Evolutionary conservation across 192 early-diverging fungal species (phyloP), one percentile per base, ranked within the genome.

Genomic region (Coemansia sp.): DNA sequence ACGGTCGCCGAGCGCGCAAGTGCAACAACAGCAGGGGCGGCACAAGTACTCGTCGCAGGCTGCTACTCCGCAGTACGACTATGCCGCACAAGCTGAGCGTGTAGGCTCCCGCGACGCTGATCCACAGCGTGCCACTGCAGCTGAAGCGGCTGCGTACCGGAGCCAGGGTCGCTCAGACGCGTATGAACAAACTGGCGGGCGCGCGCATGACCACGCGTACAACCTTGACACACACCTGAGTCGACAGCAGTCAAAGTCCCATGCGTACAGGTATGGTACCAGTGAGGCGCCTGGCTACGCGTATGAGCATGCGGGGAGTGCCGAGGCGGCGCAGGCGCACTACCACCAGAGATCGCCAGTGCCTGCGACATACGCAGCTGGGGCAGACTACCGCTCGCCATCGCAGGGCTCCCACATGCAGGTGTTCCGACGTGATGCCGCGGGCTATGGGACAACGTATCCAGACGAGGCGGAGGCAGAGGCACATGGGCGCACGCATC

Each of bases 301-400:
- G 58, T 66, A 70, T 29, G 72, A 73, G 38, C 62, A 61, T 17
- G 59, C 50, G 45, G 42, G 29, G 32, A 14, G 58, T 34, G 48
- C 58, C 3, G 59, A 21, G 60, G 64, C 64, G 4, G 59, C 70
- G 1, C 51, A 55, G 19, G 7, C 46, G 61, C 64, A 69, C 25
- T 75, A 72, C 37, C 67, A 66, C n/a, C 67, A 68, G 41, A 46
- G 34, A 31, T 37, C 67, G 38, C 55, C 62, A 17, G 62, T 34
- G 41, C 66, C 62, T 5, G 62, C 69, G 1, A n/a, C 69, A n/a
- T 68, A 62, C 31, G 44, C 55, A 27, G 34, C 53, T 15, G 70
- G 65, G 23, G 46, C 36, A 7, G 78, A 80, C 32, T 73, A 81
- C 39, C 70, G 64, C 66, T 69, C 70, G 27, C 68, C 66, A 10